phyloP scores from a whole-genome alignment of 495 filamentous ascomycete genomes.

The Penicillium samsonianum region DNA sequence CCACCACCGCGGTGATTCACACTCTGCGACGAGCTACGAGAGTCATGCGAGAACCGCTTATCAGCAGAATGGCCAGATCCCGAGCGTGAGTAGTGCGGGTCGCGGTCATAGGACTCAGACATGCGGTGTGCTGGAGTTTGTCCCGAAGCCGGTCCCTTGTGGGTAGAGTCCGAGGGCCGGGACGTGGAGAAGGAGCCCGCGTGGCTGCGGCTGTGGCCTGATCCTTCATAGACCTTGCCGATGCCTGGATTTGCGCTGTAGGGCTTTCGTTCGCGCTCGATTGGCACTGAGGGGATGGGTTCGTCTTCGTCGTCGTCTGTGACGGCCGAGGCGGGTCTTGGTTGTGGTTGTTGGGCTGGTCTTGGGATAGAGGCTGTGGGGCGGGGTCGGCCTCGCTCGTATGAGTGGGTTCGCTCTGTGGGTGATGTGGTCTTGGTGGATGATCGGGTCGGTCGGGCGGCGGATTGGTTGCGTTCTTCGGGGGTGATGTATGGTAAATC shows the following conservation, averaged over 20 bases:
- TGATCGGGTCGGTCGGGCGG: constrained; percentile 23
- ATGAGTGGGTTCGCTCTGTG: constrained; percentile 29
- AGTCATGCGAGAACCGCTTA: constrained; percentile 23
- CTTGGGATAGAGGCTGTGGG: constrained; percentile 26
- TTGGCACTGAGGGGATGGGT: constrained; percentile 43
- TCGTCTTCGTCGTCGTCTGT: constrained; percentile 50
- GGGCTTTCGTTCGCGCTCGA: constrained; percentile 65
- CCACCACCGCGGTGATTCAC: constrained; percentile 18
- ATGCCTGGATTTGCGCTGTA: constrained; percentile 57
- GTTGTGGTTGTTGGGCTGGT: not conserved
- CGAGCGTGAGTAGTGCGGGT: constrained; percentile 28
- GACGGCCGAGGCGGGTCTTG: constrained; percentile 21
- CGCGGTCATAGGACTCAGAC: constrained; percentile 26
- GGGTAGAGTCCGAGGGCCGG: constrained; percentile 25
- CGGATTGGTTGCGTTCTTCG: constrained; percentile 38
- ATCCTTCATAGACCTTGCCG: constrained; percentile 56
- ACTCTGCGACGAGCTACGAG: constrained; percentile 41
- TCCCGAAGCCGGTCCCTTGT: not conserved
- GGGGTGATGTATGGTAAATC: constrained; percentile 47
- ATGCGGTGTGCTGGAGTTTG: constrained; percentile 13
- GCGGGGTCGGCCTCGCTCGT: constrained; percentile 56
- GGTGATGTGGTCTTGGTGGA: constrained; percentile 23
- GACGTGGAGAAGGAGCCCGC: constrained; percentile 35
- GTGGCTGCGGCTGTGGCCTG: constrained; percentile 23
- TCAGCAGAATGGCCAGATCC: constrained; percentile 25